Evolutionary conservation across 2,329 filamentous ascomycete genomes (phyloP).

Genomic region (Trichoderma sp.): DNA sequence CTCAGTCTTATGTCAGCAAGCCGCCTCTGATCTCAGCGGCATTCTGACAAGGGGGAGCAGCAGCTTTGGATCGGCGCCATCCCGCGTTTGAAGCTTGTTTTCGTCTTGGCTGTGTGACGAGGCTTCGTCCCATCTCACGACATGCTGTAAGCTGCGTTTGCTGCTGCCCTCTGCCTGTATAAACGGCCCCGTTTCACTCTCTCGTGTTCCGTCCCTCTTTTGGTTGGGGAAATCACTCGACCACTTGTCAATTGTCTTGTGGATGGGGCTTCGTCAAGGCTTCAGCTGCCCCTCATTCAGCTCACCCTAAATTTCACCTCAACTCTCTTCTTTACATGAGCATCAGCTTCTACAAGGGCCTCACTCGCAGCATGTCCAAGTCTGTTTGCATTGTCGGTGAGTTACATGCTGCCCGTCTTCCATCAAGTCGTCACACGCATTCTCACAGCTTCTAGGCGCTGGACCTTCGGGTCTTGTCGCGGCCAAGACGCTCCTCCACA

Average conservation of each 20-base stretch:
- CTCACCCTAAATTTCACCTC: neutral
- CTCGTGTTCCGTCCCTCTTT: neutral
- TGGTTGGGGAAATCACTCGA: neutral
- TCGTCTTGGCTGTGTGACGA: neutral
- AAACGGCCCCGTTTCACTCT: neutral
- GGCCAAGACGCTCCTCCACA: constrained; percentile 71
- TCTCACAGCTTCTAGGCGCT: constrained; percentile 53
- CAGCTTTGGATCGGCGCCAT: constrained; percentile 6
- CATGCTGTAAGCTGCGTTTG: neutral
- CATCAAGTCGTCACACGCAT: no score
- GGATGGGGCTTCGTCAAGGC: neutral
- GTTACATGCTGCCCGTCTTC: constrained; percentile 12
- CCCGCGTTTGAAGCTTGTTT: constrained; percentile 12
- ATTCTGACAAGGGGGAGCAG: neutral
- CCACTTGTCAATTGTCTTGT: neutral
- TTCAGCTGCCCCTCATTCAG: constrained; percentile 16
- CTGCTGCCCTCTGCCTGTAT: neutral
- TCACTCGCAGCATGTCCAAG: constrained; percentile 41
- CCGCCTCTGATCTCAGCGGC: constrained; percentile 19
- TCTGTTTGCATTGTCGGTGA: constrained; percentile 48
- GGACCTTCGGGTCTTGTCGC: constrained; percentile 70
- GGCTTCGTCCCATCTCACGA: neutral
- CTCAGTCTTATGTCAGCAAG: constrained; percentile 21
- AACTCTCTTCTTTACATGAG: constrained; percentile 31
- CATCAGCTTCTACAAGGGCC: constrained; percentile 27